phyloP scores from a whole-genome alignment of 2,329 filamentous ascomycete genomes.

The Pyrenophora seminiperda region DNA sequence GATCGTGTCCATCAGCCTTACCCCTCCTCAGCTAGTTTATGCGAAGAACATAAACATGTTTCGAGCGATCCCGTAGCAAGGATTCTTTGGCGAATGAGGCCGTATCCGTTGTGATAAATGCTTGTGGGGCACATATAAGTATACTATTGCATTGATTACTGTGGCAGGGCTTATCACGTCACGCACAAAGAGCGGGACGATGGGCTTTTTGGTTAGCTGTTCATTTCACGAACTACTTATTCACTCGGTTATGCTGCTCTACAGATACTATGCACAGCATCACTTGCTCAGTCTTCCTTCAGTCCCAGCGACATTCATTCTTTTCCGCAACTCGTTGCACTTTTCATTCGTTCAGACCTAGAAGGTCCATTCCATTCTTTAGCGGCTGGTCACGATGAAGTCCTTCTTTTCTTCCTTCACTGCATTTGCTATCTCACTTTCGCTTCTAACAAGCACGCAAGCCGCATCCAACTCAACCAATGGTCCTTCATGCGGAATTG shows the following conservation, averaged over 20 bases:
- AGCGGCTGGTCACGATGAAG: constrained; percentile 37
- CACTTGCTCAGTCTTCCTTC: constrained; percentile 24
- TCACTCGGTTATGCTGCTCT: neutral
- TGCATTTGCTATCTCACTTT: constrained; percentile 23
- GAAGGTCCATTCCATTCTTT: constrained; percentile 34
- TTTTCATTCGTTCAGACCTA: constrained; percentile 31
- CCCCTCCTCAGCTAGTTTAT: constrained; percentile 8
- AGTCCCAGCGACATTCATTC: constrained; percentile 32
- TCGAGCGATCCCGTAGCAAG: constrained; percentile 23
- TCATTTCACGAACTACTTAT: constrained; percentile 19
- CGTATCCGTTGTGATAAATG: neutral
- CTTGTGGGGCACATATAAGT: neutral
- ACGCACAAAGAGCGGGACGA: constrained; percentile 24
- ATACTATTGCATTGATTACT: constrained; percentile 25
- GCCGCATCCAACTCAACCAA: constrained; percentile 24
- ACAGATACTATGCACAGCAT: neutral
- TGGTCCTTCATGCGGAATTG: constrained; percentile 29
- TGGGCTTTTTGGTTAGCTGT: constrained; percentile 1
- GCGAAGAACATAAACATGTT: constrained; percentile 39
- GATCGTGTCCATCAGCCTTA: neutral
- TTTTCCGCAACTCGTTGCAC: constrained; percentile 23
- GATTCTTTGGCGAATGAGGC: constrained; percentile 11
- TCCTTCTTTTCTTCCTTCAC: constrained; percentile 30
- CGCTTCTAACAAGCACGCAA: constrained; percentile 21
- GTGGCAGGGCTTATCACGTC: constrained; percentile 21